These are phyloP conservation scores for Gilbertella persicaria DNA, from an alignment of 371 early-diverging fungal species.

Conservation along the genomic window DNA sequence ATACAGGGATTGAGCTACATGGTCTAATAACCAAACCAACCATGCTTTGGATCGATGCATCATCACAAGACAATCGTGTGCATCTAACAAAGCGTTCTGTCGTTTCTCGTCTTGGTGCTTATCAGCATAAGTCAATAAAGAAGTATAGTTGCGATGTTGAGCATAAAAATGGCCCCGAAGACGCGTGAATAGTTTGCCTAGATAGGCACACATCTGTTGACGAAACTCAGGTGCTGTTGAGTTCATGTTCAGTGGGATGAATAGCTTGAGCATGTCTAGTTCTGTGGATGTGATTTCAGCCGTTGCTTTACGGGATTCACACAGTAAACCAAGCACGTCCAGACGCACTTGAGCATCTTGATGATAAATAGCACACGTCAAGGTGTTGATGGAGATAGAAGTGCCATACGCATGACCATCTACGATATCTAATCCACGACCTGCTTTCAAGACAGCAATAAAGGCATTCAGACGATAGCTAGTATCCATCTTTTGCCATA, in stretches of 20 bases:
- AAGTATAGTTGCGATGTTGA: conserved; percentile 36
- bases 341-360: conserved; percentile 75
- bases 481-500: conserved; percentile 11
- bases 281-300: conserved; percentile 62
- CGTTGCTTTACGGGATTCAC: conserved; percentile 72
- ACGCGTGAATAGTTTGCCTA: conserved; percentile 59
- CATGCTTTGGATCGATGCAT: conserved; percentile 37
- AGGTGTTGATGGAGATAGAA: conserved; percentile 34
- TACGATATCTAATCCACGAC: conserved; percentile 59
- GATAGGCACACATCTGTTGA: conserved; percentile 67
- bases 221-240: conserved; percentile 79
- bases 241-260: conserved; percentile 70
- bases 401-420: conserved; percentile 46
- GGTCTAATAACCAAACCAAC: conserved; percentile 44
- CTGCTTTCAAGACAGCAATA: conserved; percentile 52
- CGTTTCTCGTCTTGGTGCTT: conserved; percentile 14
- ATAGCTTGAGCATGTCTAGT: conserved; percentile 54
- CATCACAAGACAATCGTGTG: conserved; percentile 12
- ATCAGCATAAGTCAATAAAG: conserved; percentile 27
- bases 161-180: conserved; percentile 56
- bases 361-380: conserved; percentile 69
- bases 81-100: conserved; percentile 16
- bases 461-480: conserved; percentile 43
- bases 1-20: conserved; percentile 45
- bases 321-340: conserved; percentile 80